Base-by-base conservation (phyloP, 2,329 filamentous ascomycete genomes). In the Calonectria naviculata region DNA sequence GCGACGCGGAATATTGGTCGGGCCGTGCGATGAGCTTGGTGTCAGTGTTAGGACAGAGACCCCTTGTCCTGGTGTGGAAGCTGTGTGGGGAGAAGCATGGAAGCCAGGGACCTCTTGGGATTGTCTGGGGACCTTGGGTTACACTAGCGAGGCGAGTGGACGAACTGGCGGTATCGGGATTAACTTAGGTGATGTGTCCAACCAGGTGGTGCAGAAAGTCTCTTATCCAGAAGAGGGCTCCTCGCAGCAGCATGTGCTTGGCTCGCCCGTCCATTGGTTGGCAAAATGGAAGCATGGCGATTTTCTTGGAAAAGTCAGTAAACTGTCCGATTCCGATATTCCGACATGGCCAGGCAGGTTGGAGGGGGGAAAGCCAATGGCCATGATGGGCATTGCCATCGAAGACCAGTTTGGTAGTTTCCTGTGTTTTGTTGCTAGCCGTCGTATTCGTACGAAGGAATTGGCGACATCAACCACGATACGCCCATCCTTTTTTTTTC, bases 121-220 rank as follows among this genome's bases (percentile, higher is more conserved):
- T 21, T 24, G 56, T 44, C 44, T 60, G 61, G 58, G 52, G 36
- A 26, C n/a, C 46, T 21, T 62, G 44, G 62, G 28, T 34, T 64
- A 29, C 61, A 44, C 67, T 60, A 65, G 61, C 19, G 34, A 44
- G 63, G 17, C 29, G 44, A 58, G 60, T 44, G 49, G 47, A 41
- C 68, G 56, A 58, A 72, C 69, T 66, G 66, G 72, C 72, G 72
- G 72, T 67, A 73, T 72, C 70, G 64, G 52, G 52, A 42, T 31
- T 47, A 44, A 54, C 13, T 26, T 41, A 36, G 54, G 24, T 28
- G 54, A 31, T 26, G 62, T 44, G 41, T 64, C 56, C 63, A 54
- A 60, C 60, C 13, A 19, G 36, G 26, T 41, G 68, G 46, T 46
- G 62, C 54, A 65, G 71, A 69, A 49, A 62, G 42, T 62, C 29